Base-by-base conservation (phyloP, 192 early-diverging fungal genomes). In the Backusella westeae region DNA sequence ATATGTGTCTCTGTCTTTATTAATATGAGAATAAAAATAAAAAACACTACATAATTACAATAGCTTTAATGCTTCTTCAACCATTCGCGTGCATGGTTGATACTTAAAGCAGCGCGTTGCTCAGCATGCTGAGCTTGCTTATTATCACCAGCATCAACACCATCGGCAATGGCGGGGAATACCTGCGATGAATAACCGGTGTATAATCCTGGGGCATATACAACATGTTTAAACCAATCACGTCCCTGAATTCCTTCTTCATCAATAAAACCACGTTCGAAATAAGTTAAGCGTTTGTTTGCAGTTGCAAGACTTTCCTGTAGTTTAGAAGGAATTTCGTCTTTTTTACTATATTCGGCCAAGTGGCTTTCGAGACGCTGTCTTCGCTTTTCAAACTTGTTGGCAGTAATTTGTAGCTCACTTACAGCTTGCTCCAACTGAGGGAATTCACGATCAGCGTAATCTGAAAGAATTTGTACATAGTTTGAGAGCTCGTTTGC, bases 211-310 rank as follows among this genome's bases (percentile, higher is more conserved):
- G 90, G 90, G 1, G 88, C 83, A 42, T 86, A 78, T 6, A 92
- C 59, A n/a, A 85, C 79, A 65, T 92, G 90, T 39, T 89, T 87
- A 72, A 85, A 90, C 90, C 90, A 92, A 15, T 79, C 76, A 49
- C 89, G 87, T 1, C 85, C 84, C 1, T 82, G 81, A 15, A 90
- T 84, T 32, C 90, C 90, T 65, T 87, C 81, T 15, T 80, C 80
- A 29, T 88, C 85, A 49, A 89, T 81, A 70, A 92, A 88, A 36
- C 84, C 80, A 26, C 85, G 81, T 76, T 92, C 90, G 21, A 90
- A 83, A 23, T 77, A 35, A 10, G 72, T 80, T 3, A 79, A 59
- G 9, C 85, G 80, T 42, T 87, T 82, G 71, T 92, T 91, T 19
- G 87, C 76, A 1, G 71, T 72, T 3, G 65, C 69, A 41, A 86